Conservation (phyloP, 768 basidiomycete species). For the Lactarius pseudohatsudake region DNA sequence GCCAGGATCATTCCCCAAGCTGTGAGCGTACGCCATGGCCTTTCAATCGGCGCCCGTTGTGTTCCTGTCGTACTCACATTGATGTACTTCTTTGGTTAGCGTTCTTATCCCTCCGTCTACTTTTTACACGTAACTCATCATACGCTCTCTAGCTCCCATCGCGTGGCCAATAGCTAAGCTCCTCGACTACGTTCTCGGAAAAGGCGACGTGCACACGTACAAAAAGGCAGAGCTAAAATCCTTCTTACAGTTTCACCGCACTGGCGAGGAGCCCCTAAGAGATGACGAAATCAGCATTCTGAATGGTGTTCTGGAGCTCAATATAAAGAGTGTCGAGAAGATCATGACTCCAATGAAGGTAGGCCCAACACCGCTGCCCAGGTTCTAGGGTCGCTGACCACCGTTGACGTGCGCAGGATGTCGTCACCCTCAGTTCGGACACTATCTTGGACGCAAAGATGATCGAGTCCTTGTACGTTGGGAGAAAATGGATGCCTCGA, state of each 20-base stretch:
- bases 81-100: conserved; percentile 50
- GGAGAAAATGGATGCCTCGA: not conserved
- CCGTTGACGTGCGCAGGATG: conserved; percentile 53
- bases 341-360: conserved; percentile 62
- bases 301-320: conserved; percentile 77
- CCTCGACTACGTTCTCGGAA: conserved; percentile 79
- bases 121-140: not conserved
- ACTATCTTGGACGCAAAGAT: conserved; percentile 74
- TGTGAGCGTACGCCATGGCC: conserved; percentile 65
- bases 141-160: conserved; percentile 43
- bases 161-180: conserved; percentile 64
- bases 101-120: conserved; percentile 12
- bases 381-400: not conserved
- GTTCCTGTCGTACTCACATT: conserved; percentile 50
- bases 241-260: conserved; percentile 74
- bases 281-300: conserved; percentile 83
- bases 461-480: conserved; percentile 68
- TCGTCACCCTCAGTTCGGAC: conserved; percentile 76
- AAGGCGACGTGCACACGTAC: conserved; percentile 69
- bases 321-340: conserved; percentile 59
- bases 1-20: conserved; percentile 68
- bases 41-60: conserved; percentile 53
- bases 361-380: not conserved
- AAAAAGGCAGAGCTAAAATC: conserved; percentile 69
- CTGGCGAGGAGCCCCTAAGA: conserved; percentile 71